Evolutionary conservation across 1,284 basidiomycete genomes (phyloP).

Genomic region (Golubevia sp.): DNA sequence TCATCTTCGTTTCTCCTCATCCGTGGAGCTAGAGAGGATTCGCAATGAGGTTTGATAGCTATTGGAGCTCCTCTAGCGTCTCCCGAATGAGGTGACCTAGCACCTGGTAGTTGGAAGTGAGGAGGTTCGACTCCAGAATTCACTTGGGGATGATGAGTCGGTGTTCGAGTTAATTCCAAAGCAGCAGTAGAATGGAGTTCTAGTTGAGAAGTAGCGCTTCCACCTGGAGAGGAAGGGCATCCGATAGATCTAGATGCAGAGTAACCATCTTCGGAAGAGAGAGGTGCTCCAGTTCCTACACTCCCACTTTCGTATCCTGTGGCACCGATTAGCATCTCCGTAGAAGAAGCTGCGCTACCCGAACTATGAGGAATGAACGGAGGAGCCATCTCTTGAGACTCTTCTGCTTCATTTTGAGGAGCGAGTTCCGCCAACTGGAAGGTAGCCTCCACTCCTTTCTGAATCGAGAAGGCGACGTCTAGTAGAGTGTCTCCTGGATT

Average conservation of each 20-base stretch:
- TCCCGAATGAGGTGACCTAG: not conserved
- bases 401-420: slow-evolving; percentile 31
- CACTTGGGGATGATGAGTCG: slow-evolving; percentile 32
- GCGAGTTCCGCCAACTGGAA: slow-evolving; percentile 64
- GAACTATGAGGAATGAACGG: slow-evolving; percentile 28
- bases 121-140: slow-evolving; percentile 24
- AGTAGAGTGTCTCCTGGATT: slow-evolving; percentile 64
- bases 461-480: slow-evolving; percentile 64
- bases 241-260: not conserved
- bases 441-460: slow-evolving; percentile 63
- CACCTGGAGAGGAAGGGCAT: not conserved
- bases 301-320: not conserved
- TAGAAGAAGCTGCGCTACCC: not conserved
- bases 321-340: not conserved
- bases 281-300: not conserved
- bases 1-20: slow-evolving; percentile 19
- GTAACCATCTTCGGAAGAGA: not conserved
- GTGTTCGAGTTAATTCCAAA: slow-evolving; percentile 34
- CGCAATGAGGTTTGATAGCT: slow-evolving; percentile 2
- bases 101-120: slow-evolving; percentile 20
- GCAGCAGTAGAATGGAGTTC: not conserved
- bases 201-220: not conserved
- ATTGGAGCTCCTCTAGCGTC: slow-evolving; percentile 1
- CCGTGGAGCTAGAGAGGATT: not conserved
- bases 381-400: slow-evolving; percentile 16